A percentile compares a stretch with the other conserved stretches of the same genome.
These are phyloP conservation scores for Melampsora larici-populina DNA, from an alignment of 1,284 basidiomycete genomes.

Conservation along the genomic window DNA sequence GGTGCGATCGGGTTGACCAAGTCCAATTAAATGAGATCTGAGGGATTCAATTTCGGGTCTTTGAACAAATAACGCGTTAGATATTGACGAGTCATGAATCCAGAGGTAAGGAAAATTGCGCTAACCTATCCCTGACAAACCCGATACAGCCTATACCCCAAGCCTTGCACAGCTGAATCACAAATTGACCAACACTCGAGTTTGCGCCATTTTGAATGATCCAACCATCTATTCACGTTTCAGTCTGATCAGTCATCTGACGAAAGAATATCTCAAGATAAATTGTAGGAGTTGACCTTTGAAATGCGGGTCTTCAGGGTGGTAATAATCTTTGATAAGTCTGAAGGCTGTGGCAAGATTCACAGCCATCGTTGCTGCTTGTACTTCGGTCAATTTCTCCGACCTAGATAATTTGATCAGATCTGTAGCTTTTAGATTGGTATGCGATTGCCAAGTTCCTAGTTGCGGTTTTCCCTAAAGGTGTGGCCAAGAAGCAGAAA, in stretches of 20 bases:
- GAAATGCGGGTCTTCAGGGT: slow-evolving; percentile 59
- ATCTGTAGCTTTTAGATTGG: slow-evolving; percentile 61
- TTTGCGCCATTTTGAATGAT: slow-evolving; percentile 74
- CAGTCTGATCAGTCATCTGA: slow-evolving; percentile 49
- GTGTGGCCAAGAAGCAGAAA: not conserved
- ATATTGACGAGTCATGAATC: slow-evolving; percentile 56
- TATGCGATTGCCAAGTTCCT: slow-evolving; percentile 72
- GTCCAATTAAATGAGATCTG: slow-evolving; percentile 3
- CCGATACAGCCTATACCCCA: slow-evolving; percentile 69
- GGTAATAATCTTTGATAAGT: slow-evolving; percentile 69
- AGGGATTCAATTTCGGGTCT: slow-evolving; percentile 43
- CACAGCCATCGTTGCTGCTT: slow-evolving; percentile 72
- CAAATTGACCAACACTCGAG: slow-evolving; percentile 51
- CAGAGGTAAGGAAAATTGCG: slow-evolving; percentile 61
- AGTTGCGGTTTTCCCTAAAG: slow-evolving; percentile 45
- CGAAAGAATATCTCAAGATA: slow-evolving; percentile 75
- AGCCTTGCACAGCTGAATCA: slow-evolving; percentile 49
- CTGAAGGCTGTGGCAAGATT: slow-evolving; percentile 78
- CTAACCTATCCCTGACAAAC: slow-evolving; percentile 68
- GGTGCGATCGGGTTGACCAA: slow-evolving; percentile 8
- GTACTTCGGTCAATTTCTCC: slow-evolving; percentile 60
- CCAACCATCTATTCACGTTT: slow-evolving; percentile 48
- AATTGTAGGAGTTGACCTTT: slow-evolving; percentile 74
- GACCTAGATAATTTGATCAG: slow-evolving; percentile 63
- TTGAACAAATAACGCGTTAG: slow-evolving; percentile 63